These are phyloP conservation scores for Plasmodiophora brassicae DNA, from an alignment of 208 protist species.

Conservation along the genomic window DNA sequence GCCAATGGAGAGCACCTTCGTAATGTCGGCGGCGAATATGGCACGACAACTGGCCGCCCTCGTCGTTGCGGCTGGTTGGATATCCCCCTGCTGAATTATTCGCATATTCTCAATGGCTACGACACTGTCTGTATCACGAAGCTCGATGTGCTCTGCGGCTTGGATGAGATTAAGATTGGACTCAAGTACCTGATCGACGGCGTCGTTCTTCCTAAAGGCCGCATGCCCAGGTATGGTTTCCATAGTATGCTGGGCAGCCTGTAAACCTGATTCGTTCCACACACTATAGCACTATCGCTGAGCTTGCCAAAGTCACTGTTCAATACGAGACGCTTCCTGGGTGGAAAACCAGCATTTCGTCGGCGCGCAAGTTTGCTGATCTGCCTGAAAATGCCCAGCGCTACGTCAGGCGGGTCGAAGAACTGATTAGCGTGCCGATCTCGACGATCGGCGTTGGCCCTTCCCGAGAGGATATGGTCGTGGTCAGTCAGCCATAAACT, in stretches of 20 bases:
- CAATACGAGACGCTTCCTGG: slow-evolving; percentile 47
- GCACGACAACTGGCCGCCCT: slow-evolving; percentile 66
- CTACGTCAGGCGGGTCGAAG: slow-evolving; percentile 59
- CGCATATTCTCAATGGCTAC: slow-evolving; percentile 61
- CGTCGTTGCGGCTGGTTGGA: slow-evolving; percentile 71
- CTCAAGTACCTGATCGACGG: background rate
- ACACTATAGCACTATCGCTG: background rate
- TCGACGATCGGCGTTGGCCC: slow-evolving; percentile 63
- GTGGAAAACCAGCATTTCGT: slow-evolving; percentile 64
- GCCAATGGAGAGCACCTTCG: slow-evolving; percentile 28
- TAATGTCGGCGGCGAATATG: slow-evolving; percentile 64
- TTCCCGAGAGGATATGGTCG: slow-evolving; percentile 38
- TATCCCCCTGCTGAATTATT: slow-evolving; percentile 60
- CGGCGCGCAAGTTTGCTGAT: slow-evolving; percentile 47
- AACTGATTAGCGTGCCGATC: slow-evolving; percentile 50
- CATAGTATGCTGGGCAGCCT: background rate
- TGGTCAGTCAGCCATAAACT: background rate
- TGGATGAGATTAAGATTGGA: slow-evolving; percentile 41
- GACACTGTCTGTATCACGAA: slow-evolving; percentile 47
- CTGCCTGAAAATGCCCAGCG: slow-evolving; percentile 53
- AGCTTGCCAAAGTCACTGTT: background rate
- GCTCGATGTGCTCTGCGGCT: slow-evolving; percentile 48
- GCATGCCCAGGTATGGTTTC: background rate
- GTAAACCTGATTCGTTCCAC: background rate
- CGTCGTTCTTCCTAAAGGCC: background rate